Percentiles rank a stretch among this genome's conserved stretches.
Conservation (phyloP, 768 basidiomycete species). For the Paxillus involutus region DNA sequence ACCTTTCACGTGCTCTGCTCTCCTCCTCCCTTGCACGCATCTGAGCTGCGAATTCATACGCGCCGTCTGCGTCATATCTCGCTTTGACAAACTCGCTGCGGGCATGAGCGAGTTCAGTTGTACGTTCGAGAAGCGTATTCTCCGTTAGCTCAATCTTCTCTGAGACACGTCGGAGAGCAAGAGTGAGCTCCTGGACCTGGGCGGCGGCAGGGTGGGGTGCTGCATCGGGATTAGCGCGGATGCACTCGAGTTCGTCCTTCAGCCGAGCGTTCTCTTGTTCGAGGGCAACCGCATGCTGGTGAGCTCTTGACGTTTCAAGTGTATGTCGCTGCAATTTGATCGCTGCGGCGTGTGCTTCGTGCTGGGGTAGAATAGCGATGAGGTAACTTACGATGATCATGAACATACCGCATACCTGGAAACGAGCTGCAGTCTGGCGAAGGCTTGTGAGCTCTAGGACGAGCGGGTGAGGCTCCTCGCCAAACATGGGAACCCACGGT, state of each 20-base stretch:
- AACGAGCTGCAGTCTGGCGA: slow-evolving; percentile 43
- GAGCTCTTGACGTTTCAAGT: slow-evolving; percentile 42
- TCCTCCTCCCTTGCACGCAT: slow-evolving; percentile 58
- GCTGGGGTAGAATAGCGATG: slow-evolving; percentile 35
- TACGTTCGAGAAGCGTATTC: slow-evolving; percentile 47
- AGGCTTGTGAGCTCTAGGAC: slow-evolving; percentile 46
- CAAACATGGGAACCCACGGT: slow-evolving; percentile 2
- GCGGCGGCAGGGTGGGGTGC: slow-evolving; percentile 36
- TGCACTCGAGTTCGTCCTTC: slow-evolving; percentile 50
- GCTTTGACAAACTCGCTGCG: slow-evolving; percentile 45
- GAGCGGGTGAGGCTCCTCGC: slow-evolving; percentile 44
- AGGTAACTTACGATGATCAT: not conserved
- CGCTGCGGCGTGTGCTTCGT: slow-evolving; percentile 67
- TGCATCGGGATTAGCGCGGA: slow-evolving; percentile 54
- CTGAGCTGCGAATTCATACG: slow-evolving; percentile 54
- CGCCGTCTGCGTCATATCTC: slow-evolving; percentile 44
- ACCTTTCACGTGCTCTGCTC: slow-evolving; percentile 45
- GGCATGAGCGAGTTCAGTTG: slow-evolving; percentile 43
- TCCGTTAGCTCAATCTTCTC: slow-evolving; percentile 70
- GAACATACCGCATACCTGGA: slow-evolving; percentile 41
- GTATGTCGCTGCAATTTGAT: slow-evolving; percentile 66
- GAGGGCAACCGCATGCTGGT: slow-evolving; percentile 30
- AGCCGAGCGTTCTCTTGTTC: slow-evolving; percentile 61
- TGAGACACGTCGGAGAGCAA: slow-evolving; percentile 65
- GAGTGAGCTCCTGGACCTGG: slow-evolving; percentile 55